Percentiles rank a stretch among this genome's conserved stretches.
phyloP scores from a whole-genome alignment of 257 asterid genomes.

The Nicotiana noctiflora region DNA sequence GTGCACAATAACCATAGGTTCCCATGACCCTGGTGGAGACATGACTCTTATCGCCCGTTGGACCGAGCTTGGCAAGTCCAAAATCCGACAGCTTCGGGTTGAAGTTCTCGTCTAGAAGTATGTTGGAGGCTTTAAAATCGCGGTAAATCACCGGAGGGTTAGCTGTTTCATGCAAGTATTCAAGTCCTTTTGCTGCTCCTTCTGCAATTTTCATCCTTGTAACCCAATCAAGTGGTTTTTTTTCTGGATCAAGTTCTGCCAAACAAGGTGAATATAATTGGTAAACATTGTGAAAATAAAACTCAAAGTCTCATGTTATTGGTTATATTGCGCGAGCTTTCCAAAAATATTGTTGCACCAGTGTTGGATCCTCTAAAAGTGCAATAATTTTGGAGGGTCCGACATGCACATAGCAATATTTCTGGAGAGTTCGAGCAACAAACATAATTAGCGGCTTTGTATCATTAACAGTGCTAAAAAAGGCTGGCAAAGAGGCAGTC shows the following conservation, averaged over 20 bases:
- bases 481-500: no score
- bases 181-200: conserved; percentile 57
- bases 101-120: conserved; percentile 38
- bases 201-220: conserved; percentile 54
- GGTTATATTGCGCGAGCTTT: no score
- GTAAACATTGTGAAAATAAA: neutral
- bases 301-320: no score
- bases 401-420: neutral
- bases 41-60: conserved; percentile 23
- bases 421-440: neutral
- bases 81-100: conserved; percentile 56
- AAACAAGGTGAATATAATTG: neutral
- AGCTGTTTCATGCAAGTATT: conserved; percentile 48
- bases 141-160: conserved; percentile 55
- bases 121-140: conserved; percentile 58
- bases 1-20: conserved; percentile 62
- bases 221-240: conserved; percentile 42
- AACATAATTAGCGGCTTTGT: neutral
- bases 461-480: no score
- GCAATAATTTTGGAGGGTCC: neutral
- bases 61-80: conserved; percentile 54
- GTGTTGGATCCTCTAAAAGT: neutral
- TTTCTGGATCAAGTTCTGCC: conserved; percentile 17
- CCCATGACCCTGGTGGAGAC: conserved; percentile 54
- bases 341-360: no score